Conservation (phyloP, 306 rosid genomes). For the Quercus parvula region DNA sequence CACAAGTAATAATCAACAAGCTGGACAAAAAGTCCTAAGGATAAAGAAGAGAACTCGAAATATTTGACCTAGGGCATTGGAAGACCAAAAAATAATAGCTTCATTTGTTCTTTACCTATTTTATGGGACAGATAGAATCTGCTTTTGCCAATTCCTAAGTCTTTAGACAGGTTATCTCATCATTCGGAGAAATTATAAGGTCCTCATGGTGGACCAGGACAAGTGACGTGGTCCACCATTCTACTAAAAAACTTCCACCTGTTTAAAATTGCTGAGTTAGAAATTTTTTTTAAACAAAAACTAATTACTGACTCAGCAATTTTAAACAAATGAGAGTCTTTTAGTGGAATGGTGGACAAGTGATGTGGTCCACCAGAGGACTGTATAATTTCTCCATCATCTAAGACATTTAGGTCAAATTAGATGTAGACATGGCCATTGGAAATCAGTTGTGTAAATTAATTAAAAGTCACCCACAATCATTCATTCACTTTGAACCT, state of each 20-base stretch:
- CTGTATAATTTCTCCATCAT: conserved; percentile 37
- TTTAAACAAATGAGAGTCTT: too few species aligned
- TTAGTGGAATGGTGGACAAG: too few species aligned
- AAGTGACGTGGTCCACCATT: too few species aligned
- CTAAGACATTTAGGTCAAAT: conserved; percentile 46
- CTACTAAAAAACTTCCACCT: too few species aligned
- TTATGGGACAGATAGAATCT: conserved; percentile 53
- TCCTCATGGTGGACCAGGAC: too few species aligned
- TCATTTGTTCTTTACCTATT: conserved; percentile 62
- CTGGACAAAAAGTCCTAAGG: neutral
- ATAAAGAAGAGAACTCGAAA: neutral
- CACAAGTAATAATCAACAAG: neutral
- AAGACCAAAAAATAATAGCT: conserved; percentile 7
- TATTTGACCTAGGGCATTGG: neutral
- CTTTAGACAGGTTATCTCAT: conserved; percentile 90
- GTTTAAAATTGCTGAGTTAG: too few species aligned
- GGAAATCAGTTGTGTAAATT: neutral
- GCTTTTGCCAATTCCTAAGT: conserved; percentile 84
- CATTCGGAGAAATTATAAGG: conserved; percentile 45
- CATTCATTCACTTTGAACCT: neutral
- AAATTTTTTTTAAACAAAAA: too few species aligned
- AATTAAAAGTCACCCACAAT: neutral
- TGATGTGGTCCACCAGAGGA: too few species aligned
- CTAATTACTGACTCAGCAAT: too few species aligned
- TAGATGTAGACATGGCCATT: conserved; percentile 14